Conservation (phyloP, 495 filamentous ascomycete genomes). For the Tuber brumale region DNA sequence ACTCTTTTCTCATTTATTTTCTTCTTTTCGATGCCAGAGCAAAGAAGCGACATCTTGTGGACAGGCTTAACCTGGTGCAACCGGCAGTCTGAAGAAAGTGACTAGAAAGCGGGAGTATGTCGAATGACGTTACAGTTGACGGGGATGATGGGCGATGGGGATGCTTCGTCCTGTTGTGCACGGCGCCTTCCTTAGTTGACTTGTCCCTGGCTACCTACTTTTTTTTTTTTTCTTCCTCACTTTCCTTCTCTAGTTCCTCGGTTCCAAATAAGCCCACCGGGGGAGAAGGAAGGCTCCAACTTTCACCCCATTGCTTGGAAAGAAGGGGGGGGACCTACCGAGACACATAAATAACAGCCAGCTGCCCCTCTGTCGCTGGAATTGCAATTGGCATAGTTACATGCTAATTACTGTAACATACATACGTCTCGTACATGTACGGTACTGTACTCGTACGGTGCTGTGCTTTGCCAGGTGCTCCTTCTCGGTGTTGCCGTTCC, state of each 20-base stretch:
- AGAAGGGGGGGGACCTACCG: constrained; percentile 22
- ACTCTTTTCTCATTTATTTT: not conserved
- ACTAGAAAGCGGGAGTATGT: constrained; percentile 26
- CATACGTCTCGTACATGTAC: constrained; percentile 31
- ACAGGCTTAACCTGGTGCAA: constrained; percentile 10
- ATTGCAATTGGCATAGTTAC: constrained; percentile 37
- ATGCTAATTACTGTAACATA: constrained; percentile 36
- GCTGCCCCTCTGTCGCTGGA: constrained; percentile 33
- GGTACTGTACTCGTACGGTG: constrained; percentile 12
- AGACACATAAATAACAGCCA: constrained; percentile 40
- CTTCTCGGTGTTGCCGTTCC: constrained; percentile 25
- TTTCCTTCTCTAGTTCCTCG: not conserved
- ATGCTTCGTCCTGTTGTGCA: constrained; percentile 26
- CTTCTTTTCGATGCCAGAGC: not conserved
- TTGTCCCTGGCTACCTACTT: not conserved
- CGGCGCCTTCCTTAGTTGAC: constrained; percentile 28
- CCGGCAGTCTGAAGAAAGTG: constrained; percentile 31
- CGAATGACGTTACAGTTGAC: constrained; percentile 35
- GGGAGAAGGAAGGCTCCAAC: not conserved
- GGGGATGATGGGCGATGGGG: constrained; percentile 31
- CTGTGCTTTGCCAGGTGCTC: constrained; percentile 34
- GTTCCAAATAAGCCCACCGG: not conserved
- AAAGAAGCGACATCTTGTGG: not conserved
- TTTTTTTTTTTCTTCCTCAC: not conserved
- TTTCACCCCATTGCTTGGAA: not conserved